Evolutionary conservation across 2,329 filamentous ascomycete genomes (phyloP), one percentile per base, ranked within the genome.

Genomic region (Fusarium sp.): DNA sequence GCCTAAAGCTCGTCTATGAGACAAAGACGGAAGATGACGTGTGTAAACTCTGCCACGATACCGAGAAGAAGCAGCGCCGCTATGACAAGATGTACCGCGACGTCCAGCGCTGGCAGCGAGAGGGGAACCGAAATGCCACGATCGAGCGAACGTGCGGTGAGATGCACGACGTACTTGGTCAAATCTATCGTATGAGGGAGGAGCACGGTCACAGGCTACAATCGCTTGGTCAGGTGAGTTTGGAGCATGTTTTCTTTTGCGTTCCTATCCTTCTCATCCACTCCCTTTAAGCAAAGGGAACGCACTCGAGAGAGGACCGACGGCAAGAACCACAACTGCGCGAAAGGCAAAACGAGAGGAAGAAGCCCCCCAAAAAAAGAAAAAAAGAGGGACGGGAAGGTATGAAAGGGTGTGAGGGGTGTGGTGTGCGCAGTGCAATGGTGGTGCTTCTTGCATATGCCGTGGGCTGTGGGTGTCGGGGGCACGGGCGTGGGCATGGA

Each of bases 31-130:
- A 90, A 54, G 73, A 78, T 43, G 87, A 87, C 56, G 87, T 88
- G 73, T 98, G 95, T 84, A 92, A 92, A 77, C 85, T 94, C 67
- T 98, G 95, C 82, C 90, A 93, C 75, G 94, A 96, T 81, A 93
- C 94, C 71, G 90, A 94, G 76, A 94, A 92, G 80, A 97, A 97
- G 82, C 82, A 87, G 75, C 88, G 93, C 56, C 89, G 92, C 67
- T 87, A 89, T 75, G 83, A 84, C 75, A 93, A 93, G 81, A 92
- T 96, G 84, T 78, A 85, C 46, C 87, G 89, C 58, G 91, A 94
- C 75, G 87, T 96, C 75, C 82, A 85, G 70, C 90, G 94, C 63
- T 97, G 94, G 94, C 83, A 85, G 74, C 84, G 84, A 47, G 92
- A 96, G 79, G 90, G 91, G 63, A 91, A 92, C 78, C 88, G 91